These are phyloP conservation scores for Hyaloscypha bicolor DNA, from an alignment of 495 filamentous ascomycete species.

Conservation along the genomic window DNA sequence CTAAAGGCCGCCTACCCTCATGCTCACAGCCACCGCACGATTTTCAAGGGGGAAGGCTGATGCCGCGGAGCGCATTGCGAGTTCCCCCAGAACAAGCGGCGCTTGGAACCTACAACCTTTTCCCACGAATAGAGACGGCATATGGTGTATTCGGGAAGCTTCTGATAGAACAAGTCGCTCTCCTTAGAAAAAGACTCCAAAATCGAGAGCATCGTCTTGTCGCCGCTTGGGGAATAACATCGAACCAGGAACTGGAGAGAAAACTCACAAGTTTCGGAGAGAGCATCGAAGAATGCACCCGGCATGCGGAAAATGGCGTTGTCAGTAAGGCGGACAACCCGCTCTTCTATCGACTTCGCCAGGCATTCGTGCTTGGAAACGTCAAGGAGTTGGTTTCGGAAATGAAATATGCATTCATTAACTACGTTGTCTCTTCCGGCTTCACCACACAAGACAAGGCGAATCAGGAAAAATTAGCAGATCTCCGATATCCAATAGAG, in stretches of 20 bases:
- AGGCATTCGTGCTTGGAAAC: conserved; percentile 55
- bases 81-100: background rate
- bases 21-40: background rate
- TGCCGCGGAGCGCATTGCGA: background rate
- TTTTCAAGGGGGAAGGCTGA: background rate
- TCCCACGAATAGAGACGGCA: conserved; percentile 26
- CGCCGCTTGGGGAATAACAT: conserved; percentile 7
- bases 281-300: conserved; percentile 33
- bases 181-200: conserved; percentile 20
- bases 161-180: conserved; percentile 25
- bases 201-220: background rate
- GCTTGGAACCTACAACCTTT: background rate
- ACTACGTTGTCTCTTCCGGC: conserved; percentile 38
- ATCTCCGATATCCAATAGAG: conserved; percentile 82
- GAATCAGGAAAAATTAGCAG: conserved; percentile 67
- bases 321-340: conserved; percentile 41
- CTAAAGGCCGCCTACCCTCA: background rate
- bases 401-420: conserved; percentile 59
- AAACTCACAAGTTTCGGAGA: conserved; percentile 23
- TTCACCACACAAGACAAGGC: conserved; percentile 32
- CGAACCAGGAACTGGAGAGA: conserved; percentile 21
- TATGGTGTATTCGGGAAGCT: conserved; percentile 37
- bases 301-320: conserved; percentile 3
- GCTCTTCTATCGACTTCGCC: conserved; percentile 56
- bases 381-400: conserved; percentile 51